phyloP scores from a whole-genome alignment of 495 filamentous ascomycete species.

The Entonaema liquescens region DNA sequence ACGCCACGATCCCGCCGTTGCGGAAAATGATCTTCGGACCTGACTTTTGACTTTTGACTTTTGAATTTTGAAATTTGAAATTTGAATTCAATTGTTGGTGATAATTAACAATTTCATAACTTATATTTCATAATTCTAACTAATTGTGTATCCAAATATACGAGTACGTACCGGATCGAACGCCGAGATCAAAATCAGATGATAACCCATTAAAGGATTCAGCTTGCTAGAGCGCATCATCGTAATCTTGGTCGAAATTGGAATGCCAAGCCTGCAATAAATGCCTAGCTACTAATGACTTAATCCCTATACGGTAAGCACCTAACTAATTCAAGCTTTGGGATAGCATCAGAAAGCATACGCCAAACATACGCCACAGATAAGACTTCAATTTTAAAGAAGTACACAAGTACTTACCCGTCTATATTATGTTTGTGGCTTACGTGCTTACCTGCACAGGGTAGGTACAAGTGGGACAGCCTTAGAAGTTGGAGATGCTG shows the following conservation, averaged over 20 bases:
- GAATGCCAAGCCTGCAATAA: constrained; percentile 10
- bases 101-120: no score
- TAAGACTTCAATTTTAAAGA: background rate
- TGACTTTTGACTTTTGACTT: no score
- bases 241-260: constrained; percentile 18
- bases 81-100: no score
- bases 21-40: constrained; percentile 6
- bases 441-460: background rate
- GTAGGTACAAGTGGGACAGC: background rate
- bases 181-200: constrained; percentile 1
- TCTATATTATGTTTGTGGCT: constrained; percentile 1
- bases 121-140: no score
- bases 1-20: constrained; percentile 12
- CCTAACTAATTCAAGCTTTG: constrained; percentile 4
- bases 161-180: background rate
- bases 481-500: no score
- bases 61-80: no score
- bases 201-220: constrained; percentile 21
- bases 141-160: no score
- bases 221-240: constrained; percentile 14
- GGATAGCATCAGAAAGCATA: constrained; percentile 13
- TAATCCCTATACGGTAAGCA: constrained; percentile 13
- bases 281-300: background rate
- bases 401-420: background rate
- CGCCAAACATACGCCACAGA: background rate